phyloP scores from a whole-genome alignment of 2,329 filamentous ascomycete genomes.

The Ascochyta rabiei region DNA sequence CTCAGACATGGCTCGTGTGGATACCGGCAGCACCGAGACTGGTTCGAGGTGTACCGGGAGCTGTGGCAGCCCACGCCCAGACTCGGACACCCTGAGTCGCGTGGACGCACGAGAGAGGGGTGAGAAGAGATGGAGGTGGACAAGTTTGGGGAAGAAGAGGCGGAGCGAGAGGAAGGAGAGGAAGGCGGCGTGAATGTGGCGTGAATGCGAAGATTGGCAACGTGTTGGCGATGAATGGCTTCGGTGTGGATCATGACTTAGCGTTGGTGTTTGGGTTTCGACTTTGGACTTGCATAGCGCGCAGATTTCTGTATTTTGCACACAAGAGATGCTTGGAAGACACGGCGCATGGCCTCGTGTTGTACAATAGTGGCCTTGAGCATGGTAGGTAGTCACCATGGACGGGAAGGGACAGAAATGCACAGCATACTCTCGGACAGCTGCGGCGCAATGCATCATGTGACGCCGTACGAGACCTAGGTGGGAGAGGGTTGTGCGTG shows the following conservation, averaged over 20 bases:
- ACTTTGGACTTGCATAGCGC: constrained; percentile 15
- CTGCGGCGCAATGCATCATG: not conserved
- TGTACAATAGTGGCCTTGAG: constrained; percentile 10
- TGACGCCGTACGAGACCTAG: not conserved
- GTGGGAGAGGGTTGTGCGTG: not conserved
- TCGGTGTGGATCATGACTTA: constrained; percentile 1
- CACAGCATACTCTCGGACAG: not conserved
- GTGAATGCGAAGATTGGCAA: not conserved
- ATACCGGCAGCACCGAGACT: constrained; percentile 19
- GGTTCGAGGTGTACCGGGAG: constrained; percentile 17
- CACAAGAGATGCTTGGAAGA: constrained; percentile 13
- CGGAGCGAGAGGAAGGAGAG: constrained; percentile 20
- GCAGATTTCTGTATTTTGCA: constrained; percentile 10
- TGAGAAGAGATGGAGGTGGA: constrained; percentile 31
- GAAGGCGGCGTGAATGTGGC: constrained; percentile 9
- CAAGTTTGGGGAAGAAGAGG: constrained; percentile 27
- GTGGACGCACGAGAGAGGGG: constrained; percentile 20
- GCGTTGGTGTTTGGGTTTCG: constrained; percentile 18
- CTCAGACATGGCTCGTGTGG: constrained; percentile 30
- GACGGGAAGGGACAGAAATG: constrained; percentile 2
- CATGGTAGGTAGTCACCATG: not conserved
- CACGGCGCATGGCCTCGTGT: constrained; percentile 17
- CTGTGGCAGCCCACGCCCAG: constrained; percentile 37
- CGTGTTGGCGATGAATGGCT: not conserved
- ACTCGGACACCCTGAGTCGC: constrained; percentile 40